phyloP scores from a whole-genome alignment of 108 stramenopile genomes.

The Cyclotella choctawhatcheeana region DNA sequence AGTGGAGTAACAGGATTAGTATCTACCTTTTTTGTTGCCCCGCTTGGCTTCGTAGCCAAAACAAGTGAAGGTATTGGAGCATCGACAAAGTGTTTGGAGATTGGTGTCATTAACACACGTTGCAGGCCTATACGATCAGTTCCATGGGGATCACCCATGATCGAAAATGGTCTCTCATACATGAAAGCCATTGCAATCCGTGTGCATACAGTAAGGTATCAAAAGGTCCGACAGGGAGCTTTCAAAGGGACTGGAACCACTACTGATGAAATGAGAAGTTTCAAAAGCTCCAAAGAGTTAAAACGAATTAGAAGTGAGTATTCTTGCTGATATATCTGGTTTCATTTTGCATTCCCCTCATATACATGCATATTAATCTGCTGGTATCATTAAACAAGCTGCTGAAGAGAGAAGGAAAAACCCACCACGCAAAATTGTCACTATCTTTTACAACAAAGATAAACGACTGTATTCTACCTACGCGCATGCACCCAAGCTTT shows the following conservation, averaged over 20 bases:
- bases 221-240: conserved; percentile 29
- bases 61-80: conserved; percentile 37
- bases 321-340: too few species aligned
- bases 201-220: conserved; percentile 47
- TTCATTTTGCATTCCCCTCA: too few species aligned
- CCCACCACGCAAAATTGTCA: conserved; percentile 39
- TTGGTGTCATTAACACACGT: conserved; percentile 43
- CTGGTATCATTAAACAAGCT: conserved; percentile 6
- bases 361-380: too few species aligned
- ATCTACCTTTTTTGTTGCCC: conserved; percentile 28
- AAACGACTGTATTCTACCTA: conserved; percentile 5
- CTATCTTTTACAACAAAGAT: conserved; percentile 26
- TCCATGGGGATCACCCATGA: conserved; percentile 45
- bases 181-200: conserved; percentile 50
- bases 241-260: not conserved
- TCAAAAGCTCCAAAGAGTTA: conserved; percentile 11
- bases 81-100: conserved; percentile 29
- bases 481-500: conserved; percentile 28
- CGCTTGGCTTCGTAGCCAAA: conserved; percentile 50
- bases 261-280: not conserved
- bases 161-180: conserved; percentile 31
- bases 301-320: conserved; percentile 22
- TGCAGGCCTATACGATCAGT: conserved; percentile 39
- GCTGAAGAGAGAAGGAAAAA: conserved; percentile 33
- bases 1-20: conserved; percentile 35